Evolutionary conservation across 768 basidiomycete genomes (phyloP), one percentile per base, ranked within the genome.

Genomic region (Leucocoprinus leucothites): DNA sequence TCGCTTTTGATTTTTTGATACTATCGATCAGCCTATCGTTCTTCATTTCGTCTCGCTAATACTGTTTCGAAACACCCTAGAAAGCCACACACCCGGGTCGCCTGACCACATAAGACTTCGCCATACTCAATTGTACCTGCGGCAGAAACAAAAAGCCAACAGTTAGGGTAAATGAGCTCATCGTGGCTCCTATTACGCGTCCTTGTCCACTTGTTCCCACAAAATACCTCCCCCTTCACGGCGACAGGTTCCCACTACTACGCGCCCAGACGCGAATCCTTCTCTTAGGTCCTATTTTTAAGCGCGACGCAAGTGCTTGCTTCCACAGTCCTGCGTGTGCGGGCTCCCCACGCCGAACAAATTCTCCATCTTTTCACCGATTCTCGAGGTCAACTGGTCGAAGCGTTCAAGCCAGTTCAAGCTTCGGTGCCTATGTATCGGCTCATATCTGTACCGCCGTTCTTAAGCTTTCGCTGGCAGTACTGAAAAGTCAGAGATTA

Each of bases 1-100:
- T 36, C 41, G n/a, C 25, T 16, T 41, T 43, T 25, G 38, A 55
- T 26, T 47, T 48, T 48, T 36, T 55, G 53, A 55, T 56, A 43
- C 28, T 19, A 56, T 49, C 47, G 54, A 56, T 56, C 36, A 16
- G 28, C 26, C 41, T 35, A 13, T 46, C 25, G 34, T 46, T 25
- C 34, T 8, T 19, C 44, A 25, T 42, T 45, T 45, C 51, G 44
- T 34, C 42, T 19, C 36, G 22, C 35, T 9, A 18, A 9, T 9
- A 9, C 35, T 14, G 9, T 6, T n/a, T 6, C 14, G 9, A n/a
- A 38, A 13, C 9, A 38, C 52, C 52, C 35, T 53, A 34, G 18
- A 38, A 53, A 11, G 14, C 28, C 40, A 26, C 24, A 9, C 25
- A 9, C 9, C 19, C 7, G 14, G 44, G 52, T 53, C 43, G 52